Evolutionary conservation across 495 filamentous ascomycete genomes (phyloP).

Genomic region (Penicillium desertorum): DNA sequence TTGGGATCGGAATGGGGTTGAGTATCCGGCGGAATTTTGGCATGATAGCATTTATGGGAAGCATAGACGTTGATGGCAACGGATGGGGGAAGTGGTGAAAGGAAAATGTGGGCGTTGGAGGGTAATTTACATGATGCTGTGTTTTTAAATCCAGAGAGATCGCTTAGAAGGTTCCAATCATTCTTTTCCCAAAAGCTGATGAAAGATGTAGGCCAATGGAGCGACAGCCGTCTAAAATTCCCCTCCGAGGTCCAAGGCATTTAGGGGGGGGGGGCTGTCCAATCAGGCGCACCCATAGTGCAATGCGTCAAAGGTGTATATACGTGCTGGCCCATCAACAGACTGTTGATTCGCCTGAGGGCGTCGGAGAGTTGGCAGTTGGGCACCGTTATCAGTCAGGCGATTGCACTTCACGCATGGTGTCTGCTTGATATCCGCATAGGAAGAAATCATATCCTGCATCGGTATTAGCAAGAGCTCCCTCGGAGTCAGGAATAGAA

Average conservation of each 20-base stretch:
- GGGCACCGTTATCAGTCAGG: slow-evolving; percentile 39
- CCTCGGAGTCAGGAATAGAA: background rate
- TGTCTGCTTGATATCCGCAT: slow-evolving; percentile 41
- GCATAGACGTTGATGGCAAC: slow-evolving; percentile 16
- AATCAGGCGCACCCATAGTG: slow-evolving; percentile 30
- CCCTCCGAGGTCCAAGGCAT: background rate
- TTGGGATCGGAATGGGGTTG: slow-evolving; percentile 32
- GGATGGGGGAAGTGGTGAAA: background rate
- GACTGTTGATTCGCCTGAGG: slow-evolving; percentile 12
- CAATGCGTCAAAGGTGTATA: slow-evolving; percentile 26
- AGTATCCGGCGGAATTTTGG: slow-evolving; percentile 27
- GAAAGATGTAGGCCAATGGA: background rate
- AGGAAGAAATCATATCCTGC: slow-evolving; percentile 45
- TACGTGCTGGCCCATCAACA: slow-evolving; percentile 4
- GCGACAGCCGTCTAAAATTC: background rate
- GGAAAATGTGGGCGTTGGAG: background rate
- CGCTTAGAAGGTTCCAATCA: background rate
- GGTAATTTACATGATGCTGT: background rate
- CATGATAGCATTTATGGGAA: slow-evolving; percentile 30
- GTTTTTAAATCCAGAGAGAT: background rate
- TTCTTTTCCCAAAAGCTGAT: background rate
- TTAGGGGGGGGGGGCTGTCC: background rate
- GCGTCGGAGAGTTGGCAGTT: slow-evolving; percentile 39
- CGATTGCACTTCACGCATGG: slow-evolving; percentile 41
- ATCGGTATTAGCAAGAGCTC: slow-evolving; percentile 12